Evolutionary conservation across 306 rosid species (phyloP).

Genomic region (Vigna mungo): DNA sequence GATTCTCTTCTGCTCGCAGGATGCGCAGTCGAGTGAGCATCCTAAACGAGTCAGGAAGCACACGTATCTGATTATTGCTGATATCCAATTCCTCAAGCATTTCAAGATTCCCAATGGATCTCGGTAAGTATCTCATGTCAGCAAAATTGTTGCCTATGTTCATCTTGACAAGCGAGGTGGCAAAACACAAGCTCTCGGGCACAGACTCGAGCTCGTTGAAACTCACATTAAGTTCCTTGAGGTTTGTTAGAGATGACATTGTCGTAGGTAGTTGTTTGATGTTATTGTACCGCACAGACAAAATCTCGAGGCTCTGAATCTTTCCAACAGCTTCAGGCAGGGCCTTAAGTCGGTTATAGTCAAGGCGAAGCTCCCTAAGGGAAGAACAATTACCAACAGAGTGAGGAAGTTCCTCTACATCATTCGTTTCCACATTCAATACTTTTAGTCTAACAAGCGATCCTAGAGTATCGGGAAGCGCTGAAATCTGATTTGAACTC

Average conservation of each 20-base stretch:
- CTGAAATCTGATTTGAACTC: conserved; percentile 72
- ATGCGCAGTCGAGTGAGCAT: conserved; percentile 69
- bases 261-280: conserved; percentile 85
- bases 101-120: conserved; percentile 87
- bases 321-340: conserved; percentile 91
- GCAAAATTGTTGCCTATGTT: conserved; percentile 91
- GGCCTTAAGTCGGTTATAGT: conserved; percentile 83
- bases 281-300: conserved; percentile 83
- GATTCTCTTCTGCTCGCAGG: conserved; percentile 82
- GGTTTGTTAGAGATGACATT: conserved; percentile 72
- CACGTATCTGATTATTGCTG: conserved; percentile 85
- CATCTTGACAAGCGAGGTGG: conserved; percentile 82
- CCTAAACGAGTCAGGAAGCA: conserved; percentile 79
- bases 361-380: conserved; percentile 73
- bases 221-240: conserved; percentile 84
- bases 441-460: conserved; percentile 69
- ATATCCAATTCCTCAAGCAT: conserved; percentile 94
- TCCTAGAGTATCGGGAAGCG: conserved; percentile 74
- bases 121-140: conserved; percentile 72
- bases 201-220: conserved; percentile 88
- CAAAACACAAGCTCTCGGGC: conserved; percentile 91
- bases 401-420: conserved; percentile 83
- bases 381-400: conserved; percentile 77
- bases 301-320: conserved; percentile 74
- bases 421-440: conserved; percentile 81